A percentile compares a stretch with the other conserved stretches of the same genome.
Evolutionary conservation across 2,329 filamentous ascomycete species (phyloP).

Genomic region (Phialophora macrospora): DNA sequence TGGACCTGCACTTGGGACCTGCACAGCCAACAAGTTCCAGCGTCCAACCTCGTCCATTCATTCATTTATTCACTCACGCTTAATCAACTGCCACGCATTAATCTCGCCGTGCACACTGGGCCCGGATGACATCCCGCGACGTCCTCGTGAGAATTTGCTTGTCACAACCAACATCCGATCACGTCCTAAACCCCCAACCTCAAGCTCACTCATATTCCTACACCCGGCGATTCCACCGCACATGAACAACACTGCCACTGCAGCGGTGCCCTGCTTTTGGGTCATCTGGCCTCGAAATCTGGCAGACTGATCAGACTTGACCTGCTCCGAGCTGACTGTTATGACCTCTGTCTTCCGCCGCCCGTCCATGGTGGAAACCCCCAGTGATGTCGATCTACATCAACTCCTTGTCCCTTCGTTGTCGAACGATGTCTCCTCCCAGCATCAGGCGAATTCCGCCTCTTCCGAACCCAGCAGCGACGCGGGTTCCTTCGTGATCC

Average conservation of each 20-base stretch:
- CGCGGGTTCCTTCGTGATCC: conserved; percentile 52
- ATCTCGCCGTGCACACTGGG: neutral
- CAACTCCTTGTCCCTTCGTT: conserved; percentile 39
- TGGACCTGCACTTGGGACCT: neutral
- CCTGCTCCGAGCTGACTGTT: conserved; percentile 23
- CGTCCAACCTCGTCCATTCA: conserved; percentile 18
- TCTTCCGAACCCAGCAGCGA: conserved; percentile 39
- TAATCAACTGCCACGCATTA: conserved; percentile 1
- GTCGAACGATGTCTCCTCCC: conserved; percentile 32
- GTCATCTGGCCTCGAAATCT: conserved; percentile 20
- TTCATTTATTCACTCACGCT: conserved; percentile 6
- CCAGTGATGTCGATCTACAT: conserved; percentile 39
- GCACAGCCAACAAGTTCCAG: conserved; percentile 16
- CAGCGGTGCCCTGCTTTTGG: conserved; percentile 12
- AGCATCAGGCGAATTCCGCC: conserved; percentile 33
- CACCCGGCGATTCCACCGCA: conserved; percentile 17
- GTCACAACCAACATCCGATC: neutral
- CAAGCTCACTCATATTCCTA: neutral
- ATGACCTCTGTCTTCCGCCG: conserved; percentile 37
- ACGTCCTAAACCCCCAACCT: neutral
- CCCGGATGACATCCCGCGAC: conserved; percentile 1
- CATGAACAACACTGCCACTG: conserved; percentile 24
- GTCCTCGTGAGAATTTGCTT: neutral
- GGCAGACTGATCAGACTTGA: conserved; percentile 18
- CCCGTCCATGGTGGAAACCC: conserved; percentile 38